Conservation (phyloP, 2,329 filamentous ascomycete genomes). For the Pseudopyricularia javanii region DNA sequence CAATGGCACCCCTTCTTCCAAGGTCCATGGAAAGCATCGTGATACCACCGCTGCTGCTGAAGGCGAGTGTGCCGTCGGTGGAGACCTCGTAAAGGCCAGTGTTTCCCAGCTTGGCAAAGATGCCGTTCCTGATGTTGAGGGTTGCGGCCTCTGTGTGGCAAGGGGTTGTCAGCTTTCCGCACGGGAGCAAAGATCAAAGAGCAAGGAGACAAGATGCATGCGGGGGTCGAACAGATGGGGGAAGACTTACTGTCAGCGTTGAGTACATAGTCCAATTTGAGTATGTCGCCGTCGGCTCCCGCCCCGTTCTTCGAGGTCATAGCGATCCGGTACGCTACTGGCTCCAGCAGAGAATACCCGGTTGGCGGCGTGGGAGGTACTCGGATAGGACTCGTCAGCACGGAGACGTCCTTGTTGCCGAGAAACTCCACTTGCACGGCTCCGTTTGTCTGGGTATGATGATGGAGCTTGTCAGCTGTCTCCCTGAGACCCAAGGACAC, state of each 20-base stretch:
- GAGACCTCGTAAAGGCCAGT: background rate
- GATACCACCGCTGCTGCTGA: background rate
- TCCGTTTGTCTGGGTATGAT: background rate
- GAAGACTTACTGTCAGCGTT: background rate
- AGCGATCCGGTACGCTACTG: background rate
- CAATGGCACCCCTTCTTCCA: background rate
- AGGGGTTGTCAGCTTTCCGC: background rate
- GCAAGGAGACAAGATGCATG: background rate
- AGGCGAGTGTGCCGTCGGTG: background rate
- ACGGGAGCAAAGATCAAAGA: background rate
- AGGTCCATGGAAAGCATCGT: background rate
- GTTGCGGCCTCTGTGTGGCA: background rate
- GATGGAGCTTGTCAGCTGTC: background rate
- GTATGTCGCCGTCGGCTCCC: background rate
- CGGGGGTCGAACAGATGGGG: too few relatives aligned
- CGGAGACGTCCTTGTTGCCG: slow-evolving; percentile 1
- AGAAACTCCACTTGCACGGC: slow-evolving; percentile 3
- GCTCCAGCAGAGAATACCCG: background rate
- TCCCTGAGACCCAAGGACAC: too few relatives aligned
- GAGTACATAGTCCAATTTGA: background rate
- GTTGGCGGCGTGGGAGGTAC: background rate
- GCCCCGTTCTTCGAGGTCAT: background rate
- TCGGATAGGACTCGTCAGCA: background rate
- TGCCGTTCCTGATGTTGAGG: background rate
- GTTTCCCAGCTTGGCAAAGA: background rate